phyloP scores from a whole-genome alignment of 306 rosid genomes.

The Ochetophila trinervis region DNA sequence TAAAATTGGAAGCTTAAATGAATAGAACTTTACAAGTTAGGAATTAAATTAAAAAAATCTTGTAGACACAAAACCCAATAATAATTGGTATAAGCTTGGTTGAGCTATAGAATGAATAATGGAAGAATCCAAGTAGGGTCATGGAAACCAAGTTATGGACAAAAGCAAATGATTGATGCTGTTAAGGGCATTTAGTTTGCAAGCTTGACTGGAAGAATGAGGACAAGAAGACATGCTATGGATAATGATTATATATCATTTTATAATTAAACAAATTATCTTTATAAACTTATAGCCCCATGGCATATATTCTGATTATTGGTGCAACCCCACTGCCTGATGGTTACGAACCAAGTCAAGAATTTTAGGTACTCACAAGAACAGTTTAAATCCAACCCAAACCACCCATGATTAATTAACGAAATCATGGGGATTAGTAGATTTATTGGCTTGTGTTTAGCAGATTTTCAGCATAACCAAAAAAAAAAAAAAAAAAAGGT shows the following conservation, averaged over 20 bases:
- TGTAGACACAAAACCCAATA: background rate
- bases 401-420: background rate
- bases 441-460: background rate
- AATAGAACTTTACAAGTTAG: background rate
- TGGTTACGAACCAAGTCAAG: background rate
- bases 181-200: conserved; percentile 29
- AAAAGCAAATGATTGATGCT: conserved; percentile 34
- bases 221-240: conserved; percentile 25
- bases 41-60: background rate
- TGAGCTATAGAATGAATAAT: background rate
- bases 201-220: conserved; percentile 7
- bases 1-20: background rate
- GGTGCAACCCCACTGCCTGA: conserved; percentile 4
- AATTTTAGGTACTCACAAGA: conserved; percentile 3
- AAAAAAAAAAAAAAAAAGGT: no score
- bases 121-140: conserved; percentile 30
- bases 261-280: background rate
- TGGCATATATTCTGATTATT: conserved; percentile 6
- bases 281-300: background rate
- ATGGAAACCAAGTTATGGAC: conserved; percentile 25
- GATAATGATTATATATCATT: background rate
- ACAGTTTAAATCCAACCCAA: background rate
- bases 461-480: background rate
- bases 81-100: background rate
- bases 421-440: background rate